Evolutionary conservation across 495 filamentous ascomycete genomes (phyloP), one percentile per base, ranked within the genome.

Genomic region (Xylaria flabelliformis): DNA sequence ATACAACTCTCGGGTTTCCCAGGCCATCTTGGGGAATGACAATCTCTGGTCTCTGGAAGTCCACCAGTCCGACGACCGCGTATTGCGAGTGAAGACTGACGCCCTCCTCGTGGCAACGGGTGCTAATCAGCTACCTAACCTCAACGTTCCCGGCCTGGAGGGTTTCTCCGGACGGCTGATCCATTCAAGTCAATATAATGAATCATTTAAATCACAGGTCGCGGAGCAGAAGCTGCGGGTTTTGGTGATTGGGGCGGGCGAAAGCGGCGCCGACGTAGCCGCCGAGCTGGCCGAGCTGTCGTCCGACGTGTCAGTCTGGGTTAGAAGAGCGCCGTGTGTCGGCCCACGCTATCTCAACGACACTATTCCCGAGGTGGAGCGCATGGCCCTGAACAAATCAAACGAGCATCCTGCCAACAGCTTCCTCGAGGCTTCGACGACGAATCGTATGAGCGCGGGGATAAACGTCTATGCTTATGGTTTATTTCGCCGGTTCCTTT

Each of bases 381-480:
- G 42, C 15, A 59, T 69, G 41, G 21, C 7, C 13, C n/a, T 53
- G 29, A 72, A 69, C 64, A 72, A 72, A 50, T 58, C 39, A 8
- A 32, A 42, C n/a, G 50, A 72, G 7, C 51, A 56, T 2, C 71
- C 65, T 7, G 50, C 50, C 26, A 72, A 72, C 63, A 19, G 24
- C 15, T 72, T 72, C 29, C 71, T 72, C 34, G 71, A 72, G 63
- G 10, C 71, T 12, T 66, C 42, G 26, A 72, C 65, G 17, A 69
- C 71, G 19, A 70, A 69, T 39, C 70, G 70, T 44, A 69, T 72
- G 65, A 72, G 70, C 34, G 64, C 50, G 17, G 44, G 55, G 24
- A 41, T 53, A 21, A 72, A 69, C 64, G 70, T 72, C 19, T 72
- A 69, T 44, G 1, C 50, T 9, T 72, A 72, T 39, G 70, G 70